phyloP scores from a whole-genome alignment of 208 protist species.

The Spongospora subterranea region DNA sequence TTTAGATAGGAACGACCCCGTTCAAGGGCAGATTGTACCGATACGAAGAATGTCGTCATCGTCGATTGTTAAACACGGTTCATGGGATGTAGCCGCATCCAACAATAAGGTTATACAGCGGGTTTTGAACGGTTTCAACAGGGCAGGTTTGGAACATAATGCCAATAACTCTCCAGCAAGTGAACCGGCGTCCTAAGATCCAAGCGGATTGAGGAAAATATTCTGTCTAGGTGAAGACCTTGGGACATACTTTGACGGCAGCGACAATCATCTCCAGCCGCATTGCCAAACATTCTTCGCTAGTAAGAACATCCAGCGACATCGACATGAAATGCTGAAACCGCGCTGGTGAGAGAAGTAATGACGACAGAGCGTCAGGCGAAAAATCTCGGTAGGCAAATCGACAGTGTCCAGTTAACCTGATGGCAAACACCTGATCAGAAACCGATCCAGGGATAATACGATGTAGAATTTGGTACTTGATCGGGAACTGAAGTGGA shows the following conservation, averaged over 20 bases:
- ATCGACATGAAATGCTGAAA: neutral
- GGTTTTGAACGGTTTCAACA: neutral
- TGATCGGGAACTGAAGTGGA: neutral
- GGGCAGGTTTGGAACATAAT: neutral
- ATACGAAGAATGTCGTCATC: slow-evolving; percentile 43
- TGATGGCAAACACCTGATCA: neutral
- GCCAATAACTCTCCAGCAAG: neutral
- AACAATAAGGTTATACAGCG: slow-evolving; percentile 1
- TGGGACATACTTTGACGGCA: neutral
- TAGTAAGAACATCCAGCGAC: neutral
- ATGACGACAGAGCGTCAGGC: neutral
- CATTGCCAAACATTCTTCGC: neutral
- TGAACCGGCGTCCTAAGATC: neutral
- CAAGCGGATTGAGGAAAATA: neutral
- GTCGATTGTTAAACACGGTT: slow-evolving; percentile 35
- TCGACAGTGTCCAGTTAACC: neutral
- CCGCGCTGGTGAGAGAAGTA: neutral
- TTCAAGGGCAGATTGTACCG: too few relatives aligned
- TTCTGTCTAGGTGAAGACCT: neutral
- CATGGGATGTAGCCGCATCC: neutral
- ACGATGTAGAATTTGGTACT: neutral
- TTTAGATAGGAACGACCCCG: neutral
- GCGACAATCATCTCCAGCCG: slow-evolving; percentile 36
- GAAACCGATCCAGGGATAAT: neutral
- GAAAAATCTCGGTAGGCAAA: slow-evolving; percentile 6